Percentiles rank a stretch among this genome's conserved stretches.
Conservation (phyloP, 2,329 filamentous ascomycete genomes). For the Exserohilum turcica region DNA sequence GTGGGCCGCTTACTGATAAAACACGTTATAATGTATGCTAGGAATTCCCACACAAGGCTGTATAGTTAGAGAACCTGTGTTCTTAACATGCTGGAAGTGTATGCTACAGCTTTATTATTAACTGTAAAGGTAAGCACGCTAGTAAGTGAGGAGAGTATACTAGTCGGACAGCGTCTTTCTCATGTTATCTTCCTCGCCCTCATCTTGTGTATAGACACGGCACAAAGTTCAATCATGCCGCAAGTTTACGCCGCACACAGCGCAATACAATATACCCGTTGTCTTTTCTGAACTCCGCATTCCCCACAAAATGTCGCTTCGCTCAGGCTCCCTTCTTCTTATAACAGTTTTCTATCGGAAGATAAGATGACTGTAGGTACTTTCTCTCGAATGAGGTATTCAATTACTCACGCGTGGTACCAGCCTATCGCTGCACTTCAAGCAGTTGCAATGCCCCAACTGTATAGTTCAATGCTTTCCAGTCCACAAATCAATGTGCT, state of each 20-base stretch:
- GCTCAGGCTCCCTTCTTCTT: not conserved
- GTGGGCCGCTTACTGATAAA: no score
- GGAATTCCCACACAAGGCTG: no score
- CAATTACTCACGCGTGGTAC: slow-evolving; percentile 6
- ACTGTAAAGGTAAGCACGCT: no score
- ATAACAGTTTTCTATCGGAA: not conserved
- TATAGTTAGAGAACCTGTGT: no score
- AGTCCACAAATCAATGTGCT: slow-evolving; percentile 21
- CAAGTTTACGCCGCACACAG: no score
- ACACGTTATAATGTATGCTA: no score
- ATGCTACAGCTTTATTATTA: no score
- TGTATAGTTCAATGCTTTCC: slow-evolving; percentile 21
- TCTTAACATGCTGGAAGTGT: no score
- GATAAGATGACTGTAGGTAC: slow-evolving; percentile 9
- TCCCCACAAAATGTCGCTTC: not conserved
- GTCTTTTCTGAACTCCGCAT: not conserved
- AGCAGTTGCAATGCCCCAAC: slow-evolving; percentile 24
- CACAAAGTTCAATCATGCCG: not conserved
- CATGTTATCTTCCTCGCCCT: no score
- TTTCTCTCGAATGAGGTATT: slow-evolving; percentile 2
- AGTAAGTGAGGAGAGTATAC: no score
- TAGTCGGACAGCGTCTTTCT: no score
- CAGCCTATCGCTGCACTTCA: slow-evolving; percentile 18
- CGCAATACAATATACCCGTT: not conserved
- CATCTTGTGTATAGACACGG: not conserved